Base-by-base conservation (phyloP, 805 yeast genomes). In the Millerozyma acaciae region DNA sequence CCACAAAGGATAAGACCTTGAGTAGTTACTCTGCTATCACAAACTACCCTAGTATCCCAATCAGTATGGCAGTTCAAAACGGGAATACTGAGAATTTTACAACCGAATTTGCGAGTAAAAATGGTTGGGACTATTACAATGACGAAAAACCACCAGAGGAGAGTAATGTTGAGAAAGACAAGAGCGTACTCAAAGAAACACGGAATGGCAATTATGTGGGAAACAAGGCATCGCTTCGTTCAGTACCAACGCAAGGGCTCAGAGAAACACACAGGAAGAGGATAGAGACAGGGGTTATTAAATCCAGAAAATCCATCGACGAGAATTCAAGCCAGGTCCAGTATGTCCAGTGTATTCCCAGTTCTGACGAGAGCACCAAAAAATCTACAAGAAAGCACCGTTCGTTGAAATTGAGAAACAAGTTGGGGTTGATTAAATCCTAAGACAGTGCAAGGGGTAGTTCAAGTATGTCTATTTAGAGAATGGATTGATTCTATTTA, bases 401-500 rank as follows among this genome's bases (percentile, higher is more conserved):
- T 6, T 8, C 33, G 10, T 21, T 23, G 12, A 30, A 21, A 14
- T 21, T 29, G 12, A 18, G 18, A 21, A 12, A 29, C 8, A 29
- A 29, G 12, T 25, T 29, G 15, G 21, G 18, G n/a, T n/a, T n/a
- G n/a, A n/a, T n/a, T n/a, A n/a, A 18, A 19, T 29, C 14, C 15
- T 29, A 14, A 18, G 5, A 18, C 14, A 21, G 21, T 7, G n/a
- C 9, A 14, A 20, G 9, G 21, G 7, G 12, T 14, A 9, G 8
- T 20, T 20, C n/a, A 19, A 14, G 8, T 14, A 5, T 29, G 12
- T 29, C 25, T 6, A 30, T 8, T 9, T 35, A 12, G 43, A 39
- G 30, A 65, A 60, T 6, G 72, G 72, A 38, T 72, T 76, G 18
- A 79, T 47, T 42, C 78, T 71, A 13, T 64, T 52, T 18, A 78